Evolutionary conservation across 2,329 filamentous ascomycete species (phyloP).

Genomic region (Exophiala lecanii-corni): DNA sequence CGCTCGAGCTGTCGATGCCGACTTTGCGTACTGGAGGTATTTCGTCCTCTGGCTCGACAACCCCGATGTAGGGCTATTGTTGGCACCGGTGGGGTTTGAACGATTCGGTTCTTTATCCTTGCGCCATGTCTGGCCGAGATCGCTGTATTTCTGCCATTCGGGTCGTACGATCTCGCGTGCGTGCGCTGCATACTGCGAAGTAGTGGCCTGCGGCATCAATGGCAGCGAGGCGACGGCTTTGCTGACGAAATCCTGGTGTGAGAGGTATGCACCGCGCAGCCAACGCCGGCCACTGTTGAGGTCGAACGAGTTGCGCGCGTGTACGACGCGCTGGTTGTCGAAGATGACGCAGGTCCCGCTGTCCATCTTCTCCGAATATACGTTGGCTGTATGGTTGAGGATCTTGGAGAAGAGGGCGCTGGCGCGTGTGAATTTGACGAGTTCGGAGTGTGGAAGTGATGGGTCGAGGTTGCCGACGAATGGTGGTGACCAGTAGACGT

Average conservation of each 20-base stretch:
- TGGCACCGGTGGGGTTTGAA: too few relatives aligned
- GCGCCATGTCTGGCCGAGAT: too few relatives aligned
- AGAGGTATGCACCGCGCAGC: conserved; percentile 81
- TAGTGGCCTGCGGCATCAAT: not conserved
- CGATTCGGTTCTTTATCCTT: too few relatives aligned
- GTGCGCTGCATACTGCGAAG: not conserved
- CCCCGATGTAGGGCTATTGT: too few relatives aligned
- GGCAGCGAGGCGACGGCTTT: conserved; percentile 12
- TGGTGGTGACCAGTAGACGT: conserved; percentile 69
- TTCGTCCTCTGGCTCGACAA: too few relatives aligned
- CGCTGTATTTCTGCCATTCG: not conserved
- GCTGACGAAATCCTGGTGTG: conserved; percentile 55
- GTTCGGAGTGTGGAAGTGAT: conserved; percentile 6
- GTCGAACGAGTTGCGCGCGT: conserved; percentile 76
- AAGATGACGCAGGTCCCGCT: conserved; percentile 92
- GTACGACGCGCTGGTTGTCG: conserved; percentile 75
- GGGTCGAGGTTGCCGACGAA: conserved; percentile 61
- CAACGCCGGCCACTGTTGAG: conserved; percentile 62
- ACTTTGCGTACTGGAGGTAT: too few relatives aligned
- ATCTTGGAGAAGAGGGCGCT: conserved; percentile 55
- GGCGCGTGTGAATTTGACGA: conserved; percentile 37
- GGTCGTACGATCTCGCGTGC: not conserved
- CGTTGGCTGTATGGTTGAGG: conserved; percentile 54
- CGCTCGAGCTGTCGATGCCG: too few relatives aligned
- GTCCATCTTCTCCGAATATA: conserved; percentile 68